These are phyloP conservation scores for Daldinia grandis DNA, from an alignment of 495 filamentous ascomycete species.

Conservation along the genomic window DNA sequence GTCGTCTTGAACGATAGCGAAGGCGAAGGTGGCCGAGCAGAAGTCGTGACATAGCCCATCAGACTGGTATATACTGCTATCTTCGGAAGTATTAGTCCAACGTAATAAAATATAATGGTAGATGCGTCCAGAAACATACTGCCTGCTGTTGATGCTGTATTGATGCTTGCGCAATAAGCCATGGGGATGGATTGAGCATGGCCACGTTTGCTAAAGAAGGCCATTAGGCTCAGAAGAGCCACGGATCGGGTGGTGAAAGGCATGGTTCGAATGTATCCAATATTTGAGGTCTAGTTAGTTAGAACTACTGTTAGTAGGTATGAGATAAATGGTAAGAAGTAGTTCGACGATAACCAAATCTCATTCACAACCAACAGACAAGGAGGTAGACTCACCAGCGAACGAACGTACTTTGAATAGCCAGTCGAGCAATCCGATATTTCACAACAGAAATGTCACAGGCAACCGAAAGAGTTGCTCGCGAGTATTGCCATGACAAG, in stretches of 20 bases:
- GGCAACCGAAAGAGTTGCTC: slow-evolving; percentile 31
- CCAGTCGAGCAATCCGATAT: slow-evolving; percentile 24
- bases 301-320: slow-evolving; percentile 15
- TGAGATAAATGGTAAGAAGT: not conserved
- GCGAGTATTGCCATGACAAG: slow-evolving; percentile 41
- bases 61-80: slow-evolving; percentile 54
- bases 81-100: slow-evolving; percentile 38
- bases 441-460: slow-evolving; percentile 32
- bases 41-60: slow-evolving; percentile 54
- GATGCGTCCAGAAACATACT: slow-evolving; percentile 39
- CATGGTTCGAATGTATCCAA: slow-evolving; percentile 31
- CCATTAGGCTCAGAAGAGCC: slow-evolving; percentile 25
- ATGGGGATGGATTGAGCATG: slow-evolving; percentile 43
- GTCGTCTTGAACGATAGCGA: slow-evolving; percentile 51
- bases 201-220: slow-evolving; percentile 31
- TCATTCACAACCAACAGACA: not conserved
- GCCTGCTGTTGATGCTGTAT: slow-evolving; percentile 48
- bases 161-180: slow-evolving; percentile 53
- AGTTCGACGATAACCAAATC: not conserved
- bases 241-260: slow-evolving; percentile 22
- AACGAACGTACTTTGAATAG: slow-evolving; percentile 25
- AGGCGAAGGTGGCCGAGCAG: slow-evolving; percentile 48
- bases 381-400: slow-evolving; percentile 22
- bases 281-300: slow-evolving; percentile 3
- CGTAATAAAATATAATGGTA: not conserved